A percentile compares a stretch with the other conserved stretches of the same genome.
Conservation (phyloP, 371 early-diverging fungal genomes). For the Syncephalastrum monosporum region DNA sequence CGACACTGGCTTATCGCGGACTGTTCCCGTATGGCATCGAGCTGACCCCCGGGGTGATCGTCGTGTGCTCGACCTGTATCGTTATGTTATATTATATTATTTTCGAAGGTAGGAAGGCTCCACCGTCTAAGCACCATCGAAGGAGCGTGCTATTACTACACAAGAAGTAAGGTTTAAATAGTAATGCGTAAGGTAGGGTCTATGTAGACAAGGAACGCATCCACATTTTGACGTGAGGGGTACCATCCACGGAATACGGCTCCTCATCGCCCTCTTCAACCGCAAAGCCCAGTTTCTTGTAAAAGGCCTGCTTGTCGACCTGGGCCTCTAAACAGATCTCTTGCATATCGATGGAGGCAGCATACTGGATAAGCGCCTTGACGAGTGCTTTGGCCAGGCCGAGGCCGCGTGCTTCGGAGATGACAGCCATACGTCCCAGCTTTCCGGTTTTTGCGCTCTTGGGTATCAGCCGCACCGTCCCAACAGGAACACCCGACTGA, state of each 20-base stretch:
- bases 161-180: too few relatives aligned
- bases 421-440: slow-evolving; percentile 43
- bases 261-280: slow-evolving; percentile 35
- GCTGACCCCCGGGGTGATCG: too few relatives aligned
- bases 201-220: slow-evolving; percentile 10
- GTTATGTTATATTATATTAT: too few relatives aligned
- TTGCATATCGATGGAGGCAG: slow-evolving; percentile 14
- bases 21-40: too few relatives aligned
- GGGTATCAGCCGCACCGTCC: slow-evolving; percentile 31
- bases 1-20: too few relatives aligned
- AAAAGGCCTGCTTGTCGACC: slow-evolving; percentile 41
- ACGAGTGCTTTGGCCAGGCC: slow-evolving; percentile 30
- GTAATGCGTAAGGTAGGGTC: too few relatives aligned
- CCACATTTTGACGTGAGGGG: slow-evolving; percentile 46
- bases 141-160: too few relatives aligned
- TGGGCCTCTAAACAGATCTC: slow-evolving; percentile 39
- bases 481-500: slow-evolving; percentile 26
- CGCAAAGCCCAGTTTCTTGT: slow-evolving; percentile 41
- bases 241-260: slow-evolving; percentile 39
- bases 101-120: too few relatives aligned
- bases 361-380: slow-evolving; percentile 21
- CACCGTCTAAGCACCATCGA: too few relatives aligned
- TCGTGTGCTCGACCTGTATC: too few relatives aligned
- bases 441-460: slow-evolving; percentile 29
- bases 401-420: slow-evolving; percentile 33